phyloP scores from a whole-genome alignment of 2,329 filamentous ascomycete species.

The Curvularia eragrostidis region DNA sequence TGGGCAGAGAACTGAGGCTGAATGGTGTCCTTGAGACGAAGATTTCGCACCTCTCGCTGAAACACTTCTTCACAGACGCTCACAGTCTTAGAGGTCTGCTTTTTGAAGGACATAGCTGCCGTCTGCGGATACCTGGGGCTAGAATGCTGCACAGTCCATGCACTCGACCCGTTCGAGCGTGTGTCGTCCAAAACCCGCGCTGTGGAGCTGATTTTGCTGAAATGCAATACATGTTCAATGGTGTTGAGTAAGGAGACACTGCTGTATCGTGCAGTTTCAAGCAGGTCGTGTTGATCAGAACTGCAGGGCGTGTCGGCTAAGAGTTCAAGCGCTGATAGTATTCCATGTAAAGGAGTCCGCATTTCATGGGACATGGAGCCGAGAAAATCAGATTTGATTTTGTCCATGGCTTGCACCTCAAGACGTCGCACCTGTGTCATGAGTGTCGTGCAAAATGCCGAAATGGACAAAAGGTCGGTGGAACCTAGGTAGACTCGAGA shows the following conservation, averaged over 20 bases:
- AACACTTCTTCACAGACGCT: conserved; percentile 8
- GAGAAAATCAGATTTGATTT: conserved; percentile 15
- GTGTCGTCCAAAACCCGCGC: neutral
- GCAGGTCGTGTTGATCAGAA: conserved; percentile 10
- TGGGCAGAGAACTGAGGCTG: conserved; percentile 2
- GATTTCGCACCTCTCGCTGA: conserved; percentile 6
- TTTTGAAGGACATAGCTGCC: neutral
- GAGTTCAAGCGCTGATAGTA: conserved; percentile 12
- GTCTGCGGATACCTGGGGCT: neutral
- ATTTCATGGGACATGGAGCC: conserved; percentile 16
- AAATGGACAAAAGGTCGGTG: conserved; percentile 13
- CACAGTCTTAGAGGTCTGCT: neutral
- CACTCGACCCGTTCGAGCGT: conserved; percentile 2
- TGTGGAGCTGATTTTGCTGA: conserved; percentile 14
- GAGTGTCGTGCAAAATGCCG: conserved; percentile 15
- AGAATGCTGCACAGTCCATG: conserved; percentile 1
- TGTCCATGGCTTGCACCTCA: conserved; percentile 16
- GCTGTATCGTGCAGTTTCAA: conserved; percentile 13
- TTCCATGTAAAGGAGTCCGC: conserved; percentile 14
- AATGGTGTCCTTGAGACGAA: conserved; percentile 9
- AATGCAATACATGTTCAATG: conserved; percentile 15
- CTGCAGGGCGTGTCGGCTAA: conserved; percentile 9
- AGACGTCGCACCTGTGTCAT: conserved; percentile 17
- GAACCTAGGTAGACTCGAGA: conserved; percentile 11
- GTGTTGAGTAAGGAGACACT: conserved; percentile 12